phyloP scores from a whole-genome alignment of 2,329 filamentous ascomycete species.

The Capronia coronata region DNA sequence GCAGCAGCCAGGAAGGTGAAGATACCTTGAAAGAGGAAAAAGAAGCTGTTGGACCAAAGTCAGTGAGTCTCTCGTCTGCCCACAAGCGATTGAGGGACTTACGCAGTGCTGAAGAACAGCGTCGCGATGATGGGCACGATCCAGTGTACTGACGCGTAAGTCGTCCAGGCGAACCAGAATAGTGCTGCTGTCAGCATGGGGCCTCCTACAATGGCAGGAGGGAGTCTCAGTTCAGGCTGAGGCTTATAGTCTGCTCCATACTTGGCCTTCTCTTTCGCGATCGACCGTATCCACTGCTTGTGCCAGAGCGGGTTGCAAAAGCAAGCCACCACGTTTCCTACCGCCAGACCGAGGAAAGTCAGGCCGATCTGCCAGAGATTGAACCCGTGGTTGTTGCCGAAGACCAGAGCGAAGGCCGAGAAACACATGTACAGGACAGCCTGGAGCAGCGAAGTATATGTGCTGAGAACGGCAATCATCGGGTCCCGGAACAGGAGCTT shows the following conservation, averaged over 20 bases:
- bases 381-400: slow-evolving; percentile 36
- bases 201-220: slow-evolving; percentile 63
- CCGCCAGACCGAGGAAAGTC: slow-evolving; percentile 42
- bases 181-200: slow-evolving; percentile 70
- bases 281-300: slow-evolving; percentile 36
- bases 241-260: slow-evolving; percentile 46
- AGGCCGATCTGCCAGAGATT: slow-evolving; percentile 28
- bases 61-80: background rate
- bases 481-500: slow-evolving; percentile 35
- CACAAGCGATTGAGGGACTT: background rate
- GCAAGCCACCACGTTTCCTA: slow-evolving; percentile 41
- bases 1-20: slow-evolving; percentile 76
- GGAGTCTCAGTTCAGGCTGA: slow-evolving; percentile 81
- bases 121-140: slow-evolving; percentile 48
- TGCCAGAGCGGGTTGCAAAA: slow-evolving; percentile 41
- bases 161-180: slow-evolving; percentile 88
- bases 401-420: slow-evolving; percentile 36
- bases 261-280: slow-evolving; percentile 34
- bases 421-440: slow-evolving; percentile 36
- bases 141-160: slow-evolving; percentile 48
- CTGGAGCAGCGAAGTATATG: slow-evolving; percentile 35
- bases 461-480: slow-evolving; percentile 35
- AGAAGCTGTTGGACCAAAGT: slow-evolving; percentile 30
- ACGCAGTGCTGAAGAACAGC: slow-evolving; percentile 41
- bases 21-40: slow-evolving; percentile 72